A percentile compares a stretch with the other conserved stretches of the same genome.
Evolutionary conservation across 495 filamentous ascomycete species (phyloP).

Genomic region (Sordaria brevicollis): DNA sequence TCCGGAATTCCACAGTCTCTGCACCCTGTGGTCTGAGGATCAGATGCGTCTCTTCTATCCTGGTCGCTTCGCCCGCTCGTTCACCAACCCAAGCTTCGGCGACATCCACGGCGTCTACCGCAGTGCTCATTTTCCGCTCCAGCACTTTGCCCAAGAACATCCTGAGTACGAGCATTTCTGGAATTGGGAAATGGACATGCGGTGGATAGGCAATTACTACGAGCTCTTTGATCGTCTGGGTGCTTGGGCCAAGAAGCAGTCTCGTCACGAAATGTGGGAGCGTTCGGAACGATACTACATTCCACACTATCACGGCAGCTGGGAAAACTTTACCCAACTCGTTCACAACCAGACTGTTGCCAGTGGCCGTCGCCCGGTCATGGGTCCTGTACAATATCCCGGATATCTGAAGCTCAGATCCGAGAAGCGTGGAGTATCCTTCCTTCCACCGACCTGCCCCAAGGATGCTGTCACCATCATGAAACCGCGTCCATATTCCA

Average conservation of each 20-base stretch:
- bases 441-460: constrained; percentile 42
- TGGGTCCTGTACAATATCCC: constrained; percentile 63
- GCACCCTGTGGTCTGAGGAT: constrained; percentile 82
- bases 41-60: constrained; percentile 86
- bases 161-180: constrained; percentile 90
- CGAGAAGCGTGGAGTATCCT: constrained; percentile 51
- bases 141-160: constrained; percentile 83
- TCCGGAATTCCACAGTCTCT: constrained; percentile 76
- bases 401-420: constrained; percentile 46
- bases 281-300: constrained; percentile 84
- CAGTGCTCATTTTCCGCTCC: constrained; percentile 79
- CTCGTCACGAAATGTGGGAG: constrained; percentile 83
- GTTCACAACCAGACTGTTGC: constrained; percentile 35
- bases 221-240: constrained; percentile 71
- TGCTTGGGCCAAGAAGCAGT: constrained; percentile 67
- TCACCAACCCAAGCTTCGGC: constrained; percentile 45
- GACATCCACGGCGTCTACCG: constrained; percentile 88
- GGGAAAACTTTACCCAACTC: constrained; percentile 67
- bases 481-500: not conserved
- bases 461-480: constrained; percentile 10
- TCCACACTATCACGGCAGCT: constrained; percentile 71
- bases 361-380: constrained; percentile 56
- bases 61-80: constrained; percentile 56
- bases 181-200: constrained; percentile 98
- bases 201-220: constrained; percentile 90